phyloP scores from a whole-genome alignment of 2,329 filamentous ascomycete species.

The Seiridium cupressi region DNA sequence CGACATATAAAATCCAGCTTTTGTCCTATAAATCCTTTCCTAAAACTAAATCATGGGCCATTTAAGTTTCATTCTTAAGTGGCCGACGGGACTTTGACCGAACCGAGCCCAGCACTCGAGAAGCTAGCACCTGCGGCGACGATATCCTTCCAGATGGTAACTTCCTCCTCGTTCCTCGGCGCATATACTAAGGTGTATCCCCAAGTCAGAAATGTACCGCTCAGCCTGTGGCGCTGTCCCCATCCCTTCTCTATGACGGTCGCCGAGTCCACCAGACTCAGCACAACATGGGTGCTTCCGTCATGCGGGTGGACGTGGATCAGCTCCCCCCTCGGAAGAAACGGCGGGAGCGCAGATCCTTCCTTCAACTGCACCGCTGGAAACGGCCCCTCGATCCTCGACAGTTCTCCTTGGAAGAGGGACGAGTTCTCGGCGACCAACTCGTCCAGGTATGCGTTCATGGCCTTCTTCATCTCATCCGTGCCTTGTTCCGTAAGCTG shows the following conservation, averaged over 20 bases:
- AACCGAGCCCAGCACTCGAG: slow-evolving; percentile 5
- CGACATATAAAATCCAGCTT: not conserved
- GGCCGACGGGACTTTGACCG: not conserved
- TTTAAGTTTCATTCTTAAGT: not conserved
- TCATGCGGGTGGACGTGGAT: slow-evolving; percentile 10
- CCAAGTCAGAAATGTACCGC: slow-evolving; percentile 12
- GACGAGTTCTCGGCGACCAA: slow-evolving; percentile 9
- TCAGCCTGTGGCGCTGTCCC: slow-evolving; percentile 10
- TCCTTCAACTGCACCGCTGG: slow-evolving; percentile 15
- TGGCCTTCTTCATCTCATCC: slow-evolving; percentile 10
- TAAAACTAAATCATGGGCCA: not conserved
- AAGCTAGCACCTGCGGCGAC: slow-evolving; percentile 14
- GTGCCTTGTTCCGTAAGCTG: slow-evolving; percentile 12
- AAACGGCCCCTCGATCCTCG: slow-evolving; percentile 14
- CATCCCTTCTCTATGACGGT: slow-evolving; percentile 9
- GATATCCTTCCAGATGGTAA: slow-evolving; percentile 14
- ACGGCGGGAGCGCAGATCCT: not conserved
- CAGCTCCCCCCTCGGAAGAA: slow-evolving; percentile 12
- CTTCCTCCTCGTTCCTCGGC: slow-evolving; percentile 14
- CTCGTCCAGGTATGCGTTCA: slow-evolving; percentile 11
- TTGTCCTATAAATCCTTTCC: not conserved
- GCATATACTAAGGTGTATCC: slow-evolving; percentile 18
- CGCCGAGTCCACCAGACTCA: slow-evolving; percentile 9
- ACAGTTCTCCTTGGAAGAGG: slow-evolving; percentile 12
- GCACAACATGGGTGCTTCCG: slow-evolving; percentile 10